These are phyloP conservation scores for Musa schizocarpa DNA, from an alignment of 176 grass and related monocot genomes.

Conservation along the genomic window DNA sequence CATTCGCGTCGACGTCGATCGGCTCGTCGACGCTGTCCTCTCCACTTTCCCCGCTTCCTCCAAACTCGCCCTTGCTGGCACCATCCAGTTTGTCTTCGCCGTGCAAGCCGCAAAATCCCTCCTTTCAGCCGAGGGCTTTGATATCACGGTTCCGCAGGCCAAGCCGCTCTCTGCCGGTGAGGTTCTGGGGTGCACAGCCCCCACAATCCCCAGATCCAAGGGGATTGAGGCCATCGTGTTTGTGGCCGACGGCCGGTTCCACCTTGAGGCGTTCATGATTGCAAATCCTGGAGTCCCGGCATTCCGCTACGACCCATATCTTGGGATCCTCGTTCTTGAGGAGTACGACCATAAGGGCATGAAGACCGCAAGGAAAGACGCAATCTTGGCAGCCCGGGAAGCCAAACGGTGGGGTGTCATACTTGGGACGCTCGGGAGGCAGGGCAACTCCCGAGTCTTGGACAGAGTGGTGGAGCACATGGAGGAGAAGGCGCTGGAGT, in stretches of 20 bases:
- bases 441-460: conserved; percentile 62
- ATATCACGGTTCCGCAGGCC: conserved; percentile 60
- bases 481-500: conserved; percentile 78
- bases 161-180: conserved; percentile 84
- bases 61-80: conserved; percentile 66
- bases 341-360: conserved; percentile 82
- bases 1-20: conserved; percentile 58
- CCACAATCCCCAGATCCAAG: conserved; percentile 44
- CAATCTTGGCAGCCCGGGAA: conserved; percentile 51
- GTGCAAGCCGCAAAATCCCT: conserved; percentile 72
- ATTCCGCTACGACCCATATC: conserved; percentile 75
- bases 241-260: conserved; percentile 79
- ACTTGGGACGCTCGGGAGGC: conserved; percentile 71
- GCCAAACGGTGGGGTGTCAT: conserved; percentile 69
- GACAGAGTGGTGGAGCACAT: conserved; percentile 73
- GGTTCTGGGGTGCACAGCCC: conserved; percentile 83
- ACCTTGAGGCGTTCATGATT: conserved; percentile 95
- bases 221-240: conserved; percentile 50
- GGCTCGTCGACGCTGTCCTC: conserved; percentile 49
- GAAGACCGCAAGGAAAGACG: conserved; percentile 86
- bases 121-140: conserved; percentile 43
- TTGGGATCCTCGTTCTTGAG: conserved; percentile 66
- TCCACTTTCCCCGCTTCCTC: conserved; percentile 45
- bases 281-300: conserved; percentile 73
- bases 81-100: conserved; percentile 72